Evolutionary conservation across 2,329 filamentous ascomycete species (phyloP).

Genomic region (Fusarium irregulare): DNA sequence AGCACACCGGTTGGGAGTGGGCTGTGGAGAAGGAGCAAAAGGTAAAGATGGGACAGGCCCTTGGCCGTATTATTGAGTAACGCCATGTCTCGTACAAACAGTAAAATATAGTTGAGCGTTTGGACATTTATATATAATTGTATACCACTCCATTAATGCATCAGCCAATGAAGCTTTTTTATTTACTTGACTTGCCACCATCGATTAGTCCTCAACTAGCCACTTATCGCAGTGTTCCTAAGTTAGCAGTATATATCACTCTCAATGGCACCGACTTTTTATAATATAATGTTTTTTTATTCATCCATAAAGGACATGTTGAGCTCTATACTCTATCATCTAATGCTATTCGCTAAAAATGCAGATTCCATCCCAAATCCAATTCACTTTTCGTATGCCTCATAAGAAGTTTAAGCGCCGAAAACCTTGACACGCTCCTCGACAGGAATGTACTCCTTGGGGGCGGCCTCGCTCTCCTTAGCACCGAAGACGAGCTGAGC

Average conservation of each 20-base stretch:
- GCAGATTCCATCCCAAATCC: conserved; percentile 8
- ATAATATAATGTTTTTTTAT: not conserved
- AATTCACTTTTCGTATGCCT: conserved; percentile 8
- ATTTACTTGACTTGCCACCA: not conserved
- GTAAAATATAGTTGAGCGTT: conserved; percentile 18
- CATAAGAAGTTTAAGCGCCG: conserved; percentile 57
- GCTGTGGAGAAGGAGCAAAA: conserved; percentile 86
- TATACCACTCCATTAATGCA: conserved; percentile 7
- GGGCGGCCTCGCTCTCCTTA: conserved; percentile 64
- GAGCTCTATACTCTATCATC: conserved; percentile 7
- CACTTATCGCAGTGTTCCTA: not conserved
- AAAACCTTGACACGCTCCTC: conserved; percentile 76
- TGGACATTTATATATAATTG: conserved; percentile 33
- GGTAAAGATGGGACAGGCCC: conserved; percentile 87
- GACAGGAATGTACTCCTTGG: conserved; percentile 73
- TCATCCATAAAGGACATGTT: not conserved
- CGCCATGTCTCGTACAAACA: conserved; percentile 15
- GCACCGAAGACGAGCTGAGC: conserved; percentile 88
- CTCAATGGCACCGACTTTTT: not conserved
- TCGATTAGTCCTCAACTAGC: not conserved
- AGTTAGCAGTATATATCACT: not conserved
- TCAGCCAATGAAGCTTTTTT: conserved; percentile 1
- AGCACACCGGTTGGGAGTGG: conserved; percentile 84
- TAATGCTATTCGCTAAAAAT: conserved; percentile 31
- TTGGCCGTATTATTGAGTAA: conserved; percentile 77